A percentile compares a stretch with the other conserved stretches of the same genome.
Conservation (phyloP, 2,329 filamentous ascomycete species). For the Fusarium albosuccineum region DNA sequence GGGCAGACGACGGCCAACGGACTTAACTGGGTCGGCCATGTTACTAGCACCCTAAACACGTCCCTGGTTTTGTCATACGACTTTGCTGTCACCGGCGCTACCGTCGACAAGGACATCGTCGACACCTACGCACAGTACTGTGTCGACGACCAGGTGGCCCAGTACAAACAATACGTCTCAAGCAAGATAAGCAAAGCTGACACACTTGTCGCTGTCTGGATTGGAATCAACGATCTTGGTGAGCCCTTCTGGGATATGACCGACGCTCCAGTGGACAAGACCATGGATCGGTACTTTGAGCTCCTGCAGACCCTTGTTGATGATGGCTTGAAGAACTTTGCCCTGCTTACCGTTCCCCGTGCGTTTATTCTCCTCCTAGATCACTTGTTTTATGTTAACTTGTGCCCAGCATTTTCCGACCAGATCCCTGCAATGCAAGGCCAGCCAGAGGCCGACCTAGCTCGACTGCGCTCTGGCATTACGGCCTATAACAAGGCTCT, state of each 20-base stretch:
- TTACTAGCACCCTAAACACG: conserved; percentile 29
- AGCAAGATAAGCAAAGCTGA: conserved; percentile 3
- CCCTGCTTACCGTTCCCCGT: conserved; percentile 29
- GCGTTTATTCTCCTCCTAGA: not conserved
- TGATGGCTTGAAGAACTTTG: conserved; percentile 26
- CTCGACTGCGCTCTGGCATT: conserved; percentile 24
- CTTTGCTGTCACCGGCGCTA: conserved; percentile 39
- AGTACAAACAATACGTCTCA: conserved; percentile 36
- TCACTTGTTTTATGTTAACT: not conserved
- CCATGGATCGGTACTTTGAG: conserved; percentile 34
- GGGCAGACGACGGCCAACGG: conserved; percentile 38
- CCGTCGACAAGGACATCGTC: conserved; percentile 38
- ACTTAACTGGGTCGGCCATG: conserved; percentile 39
- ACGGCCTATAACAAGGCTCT: conserved; percentile 31
- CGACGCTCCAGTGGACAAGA: conserved; percentile 24
- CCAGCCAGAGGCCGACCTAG: conserved; percentile 20
- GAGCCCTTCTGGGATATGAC: conserved; percentile 37
- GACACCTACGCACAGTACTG: conserved; percentile 35
- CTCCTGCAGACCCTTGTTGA: conserved; percentile 27
- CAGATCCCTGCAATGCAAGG: conserved; percentile 33
- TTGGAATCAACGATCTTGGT: conserved; percentile 40
- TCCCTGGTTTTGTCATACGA: conserved; percentile 37
- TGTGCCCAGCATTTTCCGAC: conserved; percentile 19
- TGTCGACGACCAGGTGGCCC: conserved; percentile 32
- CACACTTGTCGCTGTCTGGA: conserved; percentile 34